Conservation (phyloP, 768 basidiomycete genomes). For the Kockovaella imperatae region DNA sequence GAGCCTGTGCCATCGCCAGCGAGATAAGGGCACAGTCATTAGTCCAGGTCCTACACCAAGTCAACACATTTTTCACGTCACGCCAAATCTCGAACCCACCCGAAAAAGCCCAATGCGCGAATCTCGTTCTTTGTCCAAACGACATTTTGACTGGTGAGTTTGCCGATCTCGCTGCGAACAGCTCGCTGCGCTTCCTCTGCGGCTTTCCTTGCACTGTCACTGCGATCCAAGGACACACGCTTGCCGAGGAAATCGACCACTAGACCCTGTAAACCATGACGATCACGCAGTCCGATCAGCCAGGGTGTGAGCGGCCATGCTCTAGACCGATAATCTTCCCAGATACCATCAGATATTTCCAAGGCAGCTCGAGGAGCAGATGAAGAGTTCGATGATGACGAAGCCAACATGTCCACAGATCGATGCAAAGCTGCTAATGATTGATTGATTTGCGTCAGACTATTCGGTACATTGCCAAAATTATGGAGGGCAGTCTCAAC, state of each 20-base stretch:
- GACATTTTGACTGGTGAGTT: conserved; percentile 14
- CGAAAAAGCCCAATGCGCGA: conserved; percentile 27
- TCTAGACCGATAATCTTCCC: conserved; percentile 29
- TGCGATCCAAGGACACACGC: conserved; percentile 19
- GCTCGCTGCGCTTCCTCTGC: conserved; percentile 15
- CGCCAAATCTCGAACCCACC: conserved; percentile 16
- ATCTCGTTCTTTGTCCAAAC: conserved; percentile 34
- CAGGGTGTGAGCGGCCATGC: conserved; percentile 41
- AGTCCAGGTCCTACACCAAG: conserved; percentile 24
- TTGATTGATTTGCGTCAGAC: neutral
- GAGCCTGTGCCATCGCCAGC: conserved; percentile 22
- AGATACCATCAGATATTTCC: conserved; percentile 16
- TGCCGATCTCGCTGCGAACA: conserved; percentile 16
- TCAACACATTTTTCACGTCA: neutral
- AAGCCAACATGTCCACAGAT: neutral
- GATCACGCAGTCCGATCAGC: conserved; percentile 35
- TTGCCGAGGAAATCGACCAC: conserved; percentile 28
- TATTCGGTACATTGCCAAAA: neutral
- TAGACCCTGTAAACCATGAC: conserved; percentile 24
- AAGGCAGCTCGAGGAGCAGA: neutral
- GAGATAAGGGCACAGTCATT: conserved; percentile 21
- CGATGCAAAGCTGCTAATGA: neutral
- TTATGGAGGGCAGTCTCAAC: neutral
- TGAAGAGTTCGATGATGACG: neutral
- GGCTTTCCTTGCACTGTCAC: conserved; percentile 14